Conservation (phyloP, 441 rosid species). For the Jatropha podagrica region DNA sequence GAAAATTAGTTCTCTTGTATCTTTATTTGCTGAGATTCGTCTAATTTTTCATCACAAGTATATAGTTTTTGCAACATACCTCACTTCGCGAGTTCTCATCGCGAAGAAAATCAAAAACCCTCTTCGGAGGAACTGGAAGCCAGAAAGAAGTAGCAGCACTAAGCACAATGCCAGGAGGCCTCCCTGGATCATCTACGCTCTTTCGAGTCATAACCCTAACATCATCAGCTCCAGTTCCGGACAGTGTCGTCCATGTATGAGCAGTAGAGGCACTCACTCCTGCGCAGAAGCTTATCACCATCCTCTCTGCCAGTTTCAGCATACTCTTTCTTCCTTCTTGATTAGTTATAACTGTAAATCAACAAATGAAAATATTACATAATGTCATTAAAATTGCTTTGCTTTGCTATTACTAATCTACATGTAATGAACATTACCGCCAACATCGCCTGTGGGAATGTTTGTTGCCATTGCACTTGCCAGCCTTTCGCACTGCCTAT, state of each 20-base stretch:
- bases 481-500: slow-evolving; percentile 75
- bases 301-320: slow-evolving; percentile 78
- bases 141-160: slow-evolving; percentile 92
- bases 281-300: slow-evolving; percentile 71
- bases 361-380: not conserved
- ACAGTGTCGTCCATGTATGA: slow-evolving; percentile 60
- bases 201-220: slow-evolving; percentile 78
- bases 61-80: slow-evolving; percentile 33
- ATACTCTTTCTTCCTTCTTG: slow-evolving; percentile 64
- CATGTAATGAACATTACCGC: slow-evolving; percentile 35
- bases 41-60: too few relatives aligned
- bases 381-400: too few relatives aligned
- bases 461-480: slow-evolving; percentile 63
- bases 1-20: too few relatives aligned
- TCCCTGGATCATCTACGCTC: slow-evolving; percentile 77
- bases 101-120: slow-evolving; percentile 76
- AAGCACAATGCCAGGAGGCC: slow-evolving; percentile 79
- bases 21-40: too few relatives aligned
- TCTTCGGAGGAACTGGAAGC: slow-evolving; percentile 70
- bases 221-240: slow-evolving; percentile 71
- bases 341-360: slow-evolving; percentile 49
- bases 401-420: not conserved
- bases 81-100: slow-evolving; percentile 65
- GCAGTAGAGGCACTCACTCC: slow-evolving; percentile 74
- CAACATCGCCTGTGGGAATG: slow-evolving; percentile 50